A percentile compares a stretch with the other conserved stretches of the same genome.
Conservation (phyloP, 179 eudicot species). For the Actinidia chinensis region DNA sequence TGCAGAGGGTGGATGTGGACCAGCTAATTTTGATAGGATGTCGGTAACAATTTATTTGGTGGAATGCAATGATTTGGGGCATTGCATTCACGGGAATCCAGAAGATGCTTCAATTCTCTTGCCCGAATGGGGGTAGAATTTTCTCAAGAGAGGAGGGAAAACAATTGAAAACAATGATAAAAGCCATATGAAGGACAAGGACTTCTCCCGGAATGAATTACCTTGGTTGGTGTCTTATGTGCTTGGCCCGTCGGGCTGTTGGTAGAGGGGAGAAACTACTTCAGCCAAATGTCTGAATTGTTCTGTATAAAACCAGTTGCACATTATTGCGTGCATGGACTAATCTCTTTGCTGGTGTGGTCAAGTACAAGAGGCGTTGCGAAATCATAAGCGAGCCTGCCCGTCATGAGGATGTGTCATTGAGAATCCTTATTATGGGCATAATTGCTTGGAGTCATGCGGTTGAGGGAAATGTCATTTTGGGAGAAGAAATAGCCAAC, state of each 20-base stretch:
- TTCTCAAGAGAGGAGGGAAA: constrained; percentile 17
- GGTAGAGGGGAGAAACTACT: constrained; percentile 51
- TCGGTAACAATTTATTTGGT: constrained; percentile 54
- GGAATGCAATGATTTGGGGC: constrained; percentile 90
- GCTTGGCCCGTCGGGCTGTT: constrained; percentile 71
- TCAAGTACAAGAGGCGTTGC: constrained; percentile 58
- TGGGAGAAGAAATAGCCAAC: constrained; percentile 60
- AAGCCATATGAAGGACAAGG: constrained; percentile 12
- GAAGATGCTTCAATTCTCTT: constrained; percentile 54
- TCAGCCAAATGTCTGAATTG: constrained; percentile 49
- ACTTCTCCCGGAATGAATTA: constrained; percentile 57
- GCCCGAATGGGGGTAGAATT: constrained; percentile 38
- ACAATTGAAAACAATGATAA: constrained; percentile 3
- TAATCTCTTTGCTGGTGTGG: constrained; percentile 62
- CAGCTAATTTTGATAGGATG: constrained; percentile 48
- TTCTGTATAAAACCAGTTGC: constrained; percentile 58
- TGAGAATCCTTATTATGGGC: constrained; percentile 57
- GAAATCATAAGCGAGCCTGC: constrained; percentile 45
- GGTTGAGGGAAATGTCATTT: too few species aligned
- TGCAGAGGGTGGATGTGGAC: constrained; percentile 56
- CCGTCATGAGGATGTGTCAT: constrained; percentile 26
- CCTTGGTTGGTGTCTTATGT: constrained; percentile 64
- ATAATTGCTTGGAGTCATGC: constrained; percentile 53
- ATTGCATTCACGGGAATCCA: constrained; percentile 68
- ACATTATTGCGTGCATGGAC: constrained; percentile 87